phyloP scores from a whole-genome alignment of 768 basidiomycete genomes.

The Russula sp. region DNA sequence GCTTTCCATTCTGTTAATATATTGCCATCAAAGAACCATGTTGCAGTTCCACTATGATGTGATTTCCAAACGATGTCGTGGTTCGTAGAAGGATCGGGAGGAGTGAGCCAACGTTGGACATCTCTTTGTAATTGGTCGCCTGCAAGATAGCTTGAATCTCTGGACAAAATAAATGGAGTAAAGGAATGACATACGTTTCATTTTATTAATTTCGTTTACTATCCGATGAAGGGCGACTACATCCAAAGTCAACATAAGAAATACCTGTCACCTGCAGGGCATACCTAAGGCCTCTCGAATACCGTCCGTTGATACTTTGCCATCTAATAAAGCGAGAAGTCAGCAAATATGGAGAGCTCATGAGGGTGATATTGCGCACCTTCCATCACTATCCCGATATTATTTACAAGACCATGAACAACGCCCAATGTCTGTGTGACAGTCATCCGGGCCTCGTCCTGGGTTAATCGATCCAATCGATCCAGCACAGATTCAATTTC shows the following conservation, averaged over 20 bases:
- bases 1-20: neutral
- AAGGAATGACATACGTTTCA: neutral
- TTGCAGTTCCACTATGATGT: neutral
- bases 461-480: neutral
- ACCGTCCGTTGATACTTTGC: neutral
- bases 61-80: neutral
- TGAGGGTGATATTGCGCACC: neutral
- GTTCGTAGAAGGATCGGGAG: conserved; percentile 1
- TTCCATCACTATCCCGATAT: neutral
- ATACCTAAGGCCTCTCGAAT: neutral
- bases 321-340: neutral
- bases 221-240: neutral
- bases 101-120: neutral
- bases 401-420: neutral
- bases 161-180: neutral
- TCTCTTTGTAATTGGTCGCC: neutral
- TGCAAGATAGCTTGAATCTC: neutral
- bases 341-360: no score
- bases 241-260: neutral
- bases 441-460: neutral
- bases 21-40: neutral
- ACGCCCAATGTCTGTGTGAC: neutral
- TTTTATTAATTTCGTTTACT: neutral
- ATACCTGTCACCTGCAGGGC: neutral
- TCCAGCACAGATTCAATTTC: neutral